Base-by-base conservation (phyloP, 2,329 filamentous ascomycete species). In the Exserohilum rostratum region DNA sequence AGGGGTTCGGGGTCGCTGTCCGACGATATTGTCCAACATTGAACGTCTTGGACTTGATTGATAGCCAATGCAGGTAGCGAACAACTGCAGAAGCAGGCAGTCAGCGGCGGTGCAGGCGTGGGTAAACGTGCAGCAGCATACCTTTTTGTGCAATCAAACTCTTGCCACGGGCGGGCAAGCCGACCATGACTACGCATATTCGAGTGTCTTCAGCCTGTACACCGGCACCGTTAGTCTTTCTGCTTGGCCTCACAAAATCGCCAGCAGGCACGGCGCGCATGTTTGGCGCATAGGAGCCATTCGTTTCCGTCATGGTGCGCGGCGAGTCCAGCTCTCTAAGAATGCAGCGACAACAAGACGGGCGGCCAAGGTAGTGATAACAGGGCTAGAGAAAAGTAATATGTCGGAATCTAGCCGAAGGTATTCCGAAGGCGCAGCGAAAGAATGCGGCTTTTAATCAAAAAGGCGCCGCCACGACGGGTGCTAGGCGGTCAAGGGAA, bases 161-260 rank as follows among this genome's bases (percentile, higher is more conserved):
- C 84, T 99, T 99, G 71, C 95, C 95, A 66, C 95, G 85, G 58
- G 95, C 95, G 50, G 95, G 95, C 73, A 99, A 83, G 64, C 95
- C 95, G 57, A 99, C 95, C 95, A 99, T 98, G 69, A 99, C 92
- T 62, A 99, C 93, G 77, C 93, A 98, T 80, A 99, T 96, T 76
- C 90, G 91, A 57, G 91, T 93, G 77, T 97, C 92, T 82, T 98
- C 93, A 68, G 90, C 90, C 90, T 96, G 89, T 62, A 93, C 84
- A 70, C 88, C 89, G 68, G 85, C 79, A 64, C 89, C 87, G 75
- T 82, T 82, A 79, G 79, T 78, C 67, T 72, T 79, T 66, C 71
- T 73, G 61, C 69, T 70, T 50, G 78, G 78, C 57, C 70, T 71
- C 61, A 79, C 73, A 53, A 79, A 76, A 45, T 80, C 77, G 64